Base-by-base conservation (phyloP, 139 green algal species). In the Zygnema cylindricum region DNA sequence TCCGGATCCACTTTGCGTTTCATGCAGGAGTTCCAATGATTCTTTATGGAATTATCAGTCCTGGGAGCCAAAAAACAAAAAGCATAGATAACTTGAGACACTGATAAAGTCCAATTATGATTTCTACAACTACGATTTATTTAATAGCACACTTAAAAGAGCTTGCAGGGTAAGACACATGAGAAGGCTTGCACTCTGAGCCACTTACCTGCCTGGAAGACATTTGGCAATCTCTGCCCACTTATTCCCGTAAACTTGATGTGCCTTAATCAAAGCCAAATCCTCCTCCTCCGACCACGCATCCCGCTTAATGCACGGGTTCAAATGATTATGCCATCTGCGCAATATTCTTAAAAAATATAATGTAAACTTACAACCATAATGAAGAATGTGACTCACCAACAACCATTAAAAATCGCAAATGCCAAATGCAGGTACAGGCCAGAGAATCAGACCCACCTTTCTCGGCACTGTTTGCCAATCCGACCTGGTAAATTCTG, bases 41-140 rank as follows among this genome's bases (percentile, higher is more conserved):
- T 98, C 91, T 98, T 98, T 76, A 98, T 95, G 1, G 94, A 94
- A 83, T 98, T 98, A 87, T 98, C 96, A 11, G 95, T 97, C 69
- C 92, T 92, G 39, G 94, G 16, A 63, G 49, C 49, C 49, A 7
- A 63, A 16, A 7, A 63, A 63, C 7, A 63, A 7, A 63, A 7
- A 25, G n/a, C n/a, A n/a, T n/a, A n/a, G n/a, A n/a, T n/a, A n/a
- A n/a, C n/a, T n/a, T n/a, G n/a, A n/a, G n/a, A n/a, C n/a, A n/a
- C n/a, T n/a, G n/a, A n/a, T n/a, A n/a, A n/a, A n/a, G n/a, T n/a
- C n/a, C n/a, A n/a, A n/a, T n/a, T n/a, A n/a, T n/a, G n/a, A n/a
- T n/a, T n/a, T n/a, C n/a, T n/a, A n/a, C n/a, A n/a, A n/a, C n/a
- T n/a, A n/a, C n/a, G n/a, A n/a, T n/a, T n/a, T n/a, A n/a, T n/a